A percentile compares a stretch with the other conserved stretches of the same genome.
Evolutionary conservation across 169 alveolate species (phyloP).

Genomic region (Eimeria acervulina): DNA sequence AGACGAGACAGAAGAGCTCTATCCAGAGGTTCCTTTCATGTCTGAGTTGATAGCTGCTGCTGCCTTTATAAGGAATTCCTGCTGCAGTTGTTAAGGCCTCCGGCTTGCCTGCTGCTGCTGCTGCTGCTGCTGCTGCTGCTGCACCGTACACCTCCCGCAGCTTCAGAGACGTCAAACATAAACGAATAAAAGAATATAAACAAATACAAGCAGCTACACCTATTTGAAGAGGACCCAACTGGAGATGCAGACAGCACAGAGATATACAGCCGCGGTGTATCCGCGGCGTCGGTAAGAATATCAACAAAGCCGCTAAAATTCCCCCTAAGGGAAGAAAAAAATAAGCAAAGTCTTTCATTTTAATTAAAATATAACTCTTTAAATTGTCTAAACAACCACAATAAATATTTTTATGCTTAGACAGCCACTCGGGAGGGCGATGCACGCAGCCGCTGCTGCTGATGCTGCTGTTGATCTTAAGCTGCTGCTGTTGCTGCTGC

Average conservation of each 20-base stretch:
- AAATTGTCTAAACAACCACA: background rate
- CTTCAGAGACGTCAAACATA: background rate
- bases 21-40: conserved; percentile 45
- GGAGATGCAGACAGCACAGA: conserved; percentile 51
- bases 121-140: conserved; percentile 50
- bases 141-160: conserved; percentile 64
- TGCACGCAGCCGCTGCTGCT: too few relatives aligned
- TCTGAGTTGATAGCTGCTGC: conserved; percentile 52
- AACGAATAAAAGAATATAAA: background rate
- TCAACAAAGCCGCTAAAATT: conserved; percentile 1
- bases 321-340: conserved; percentile 51
- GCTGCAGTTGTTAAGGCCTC: background rate
- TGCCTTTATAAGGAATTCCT: background rate
- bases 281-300: conserved; percentile 25
- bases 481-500: too few relatives aligned
- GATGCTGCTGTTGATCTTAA: too few relatives aligned
- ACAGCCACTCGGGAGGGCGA: too few relatives aligned
- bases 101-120: conserved; percentile 7
- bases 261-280: conserved; percentile 23
- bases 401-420: too few relatives aligned
- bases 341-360: conserved; percentile 57
- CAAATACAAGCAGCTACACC: conserved; percentile 18
- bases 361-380: background rate
- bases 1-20: conserved; percentile 37
- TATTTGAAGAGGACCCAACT: conserved; percentile 1